Percentiles rank a stretch among this genome's conserved stretches.
Conservation (phyloP, 495 filamentous ascomycete genomes). For the Oidiodendron maius region DNA sequence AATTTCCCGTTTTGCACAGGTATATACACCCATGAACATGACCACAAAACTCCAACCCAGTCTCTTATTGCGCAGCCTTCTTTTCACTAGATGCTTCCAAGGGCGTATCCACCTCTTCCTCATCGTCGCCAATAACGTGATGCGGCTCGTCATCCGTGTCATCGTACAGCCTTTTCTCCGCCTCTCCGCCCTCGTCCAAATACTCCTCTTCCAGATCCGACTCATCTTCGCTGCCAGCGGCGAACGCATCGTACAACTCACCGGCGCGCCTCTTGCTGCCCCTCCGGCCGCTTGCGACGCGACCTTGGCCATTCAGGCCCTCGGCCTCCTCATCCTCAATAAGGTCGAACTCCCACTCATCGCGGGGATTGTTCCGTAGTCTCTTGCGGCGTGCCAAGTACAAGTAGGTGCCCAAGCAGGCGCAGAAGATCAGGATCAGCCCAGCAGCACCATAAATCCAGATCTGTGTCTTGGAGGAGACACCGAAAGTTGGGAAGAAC, state of each 20-base stretch:
- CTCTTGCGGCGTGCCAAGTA: constrained; percentile 72
- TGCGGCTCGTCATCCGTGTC: constrained; percentile 11
- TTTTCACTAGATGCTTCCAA: constrained; percentile 11
- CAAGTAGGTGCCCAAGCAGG: constrained; percentile 72
- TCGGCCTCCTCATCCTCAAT: constrained; percentile 77
- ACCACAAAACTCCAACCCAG: background rate
- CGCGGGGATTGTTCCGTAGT: constrained; percentile 64
- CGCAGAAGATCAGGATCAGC: constrained; percentile 81
- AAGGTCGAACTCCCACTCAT: constrained; percentile 93
- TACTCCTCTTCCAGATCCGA: constrained; percentile 44
- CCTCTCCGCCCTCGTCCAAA: constrained; percentile 18
- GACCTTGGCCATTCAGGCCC: constrained; percentile 31
- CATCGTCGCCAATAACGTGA: constrained; percentile 23
- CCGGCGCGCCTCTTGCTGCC: constrained; percentile 54
- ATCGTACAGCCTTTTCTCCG: constrained; percentile 22
- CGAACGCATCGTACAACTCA: constrained; percentile 92
- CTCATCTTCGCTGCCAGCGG: constrained; percentile 64
- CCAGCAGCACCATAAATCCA: constrained; percentile 90
- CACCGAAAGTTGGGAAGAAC: constrained; percentile 93
- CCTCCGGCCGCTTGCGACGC: constrained; percentile 21
- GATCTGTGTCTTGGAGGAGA: constrained; percentile 78
- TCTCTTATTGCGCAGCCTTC: constrained; percentile 11
- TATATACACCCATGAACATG: background rate
- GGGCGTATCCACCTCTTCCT: constrained; percentile 16
- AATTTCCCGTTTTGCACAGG: background rate